Conservation (phyloP, 805 yeast genomes). For the Lipomyces japonicus region DNA sequence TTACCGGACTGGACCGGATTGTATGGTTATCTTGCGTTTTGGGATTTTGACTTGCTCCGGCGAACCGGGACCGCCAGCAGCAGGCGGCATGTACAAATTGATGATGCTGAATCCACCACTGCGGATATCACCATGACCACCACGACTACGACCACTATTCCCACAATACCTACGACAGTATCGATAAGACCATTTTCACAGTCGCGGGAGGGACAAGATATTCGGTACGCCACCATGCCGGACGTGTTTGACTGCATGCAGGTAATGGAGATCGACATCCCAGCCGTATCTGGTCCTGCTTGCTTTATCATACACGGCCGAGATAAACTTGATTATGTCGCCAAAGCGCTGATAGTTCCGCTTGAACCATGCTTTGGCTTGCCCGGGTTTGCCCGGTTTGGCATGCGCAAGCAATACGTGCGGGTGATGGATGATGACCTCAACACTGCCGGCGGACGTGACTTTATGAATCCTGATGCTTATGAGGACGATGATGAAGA, state of each 20-base stretch:
- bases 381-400: conserved; percentile 26
- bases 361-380: conserved; percentile 22
- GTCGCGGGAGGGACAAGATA: no score
- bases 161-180: not conserved
- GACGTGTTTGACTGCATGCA: conserved; percentile 27
- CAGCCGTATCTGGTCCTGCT: conserved; percentile 19
- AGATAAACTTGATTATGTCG: conserved; percentile 16
- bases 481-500: conserved; percentile 21
- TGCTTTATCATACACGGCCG: conserved; percentile 25
- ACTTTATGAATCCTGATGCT: conserved; percentile 1
- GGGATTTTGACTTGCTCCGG: conserved; percentile 26
- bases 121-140: conserved; percentile 1
- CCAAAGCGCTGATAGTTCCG: conserved; percentile 19
- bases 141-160: not conserved
- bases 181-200: not conserved
- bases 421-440: conserved; percentile 1
- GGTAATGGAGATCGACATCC: conserved; percentile 21
- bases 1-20: conserved; percentile 19
- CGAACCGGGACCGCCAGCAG: conserved; percentile 3
- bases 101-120: conserved; percentile 3
- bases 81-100: no score
- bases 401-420: conserved; percentile 26
- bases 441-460: not conserved
- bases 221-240: no score
- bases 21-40: conserved; percentile 22